Conservation (phyloP, 768 basidiomycete species). For the Leccinum aurantiacum region DNA sequence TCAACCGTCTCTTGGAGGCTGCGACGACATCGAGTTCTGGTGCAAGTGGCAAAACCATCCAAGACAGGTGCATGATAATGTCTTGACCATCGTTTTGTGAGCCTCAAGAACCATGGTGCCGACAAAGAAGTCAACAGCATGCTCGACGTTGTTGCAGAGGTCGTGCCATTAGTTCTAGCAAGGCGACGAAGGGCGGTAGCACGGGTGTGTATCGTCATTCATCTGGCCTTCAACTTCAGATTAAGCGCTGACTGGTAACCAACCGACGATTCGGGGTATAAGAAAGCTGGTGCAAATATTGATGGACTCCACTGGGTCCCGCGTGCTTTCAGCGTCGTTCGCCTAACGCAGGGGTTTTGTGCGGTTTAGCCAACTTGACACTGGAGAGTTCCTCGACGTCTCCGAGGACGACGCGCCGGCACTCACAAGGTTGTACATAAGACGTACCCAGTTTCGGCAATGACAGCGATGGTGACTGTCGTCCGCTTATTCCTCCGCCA, state of each 20-base stretch:
- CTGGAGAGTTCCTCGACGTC: conserved; percentile 63
- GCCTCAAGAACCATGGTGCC: conserved; percentile 30
- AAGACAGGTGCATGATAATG: not conserved
- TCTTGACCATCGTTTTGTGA: conserved; percentile 12
- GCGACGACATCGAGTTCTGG: conserved; percentile 52
- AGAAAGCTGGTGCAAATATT: conserved; percentile 27
- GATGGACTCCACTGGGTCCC: conserved; percentile 33
- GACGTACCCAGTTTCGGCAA: conserved; percentile 55
- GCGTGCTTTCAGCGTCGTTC: not conserved
- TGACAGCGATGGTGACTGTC: conserved; percentile 47
- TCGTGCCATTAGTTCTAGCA: conserved; percentile 44
- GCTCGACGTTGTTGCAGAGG: conserved; percentile 43
- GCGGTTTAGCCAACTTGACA: conserved; percentile 37
- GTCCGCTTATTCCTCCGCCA: conserved; percentile 58
- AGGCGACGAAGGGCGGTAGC: conserved; percentile 40
- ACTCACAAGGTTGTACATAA: conserved; percentile 54
- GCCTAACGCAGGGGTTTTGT: no score
- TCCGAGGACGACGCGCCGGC: conserved; percentile 67
- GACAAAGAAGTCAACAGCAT: conserved; percentile 33
- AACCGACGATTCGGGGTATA: conserved; percentile 42
- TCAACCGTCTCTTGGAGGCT: conserved; percentile 45
- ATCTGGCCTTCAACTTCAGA: no score
- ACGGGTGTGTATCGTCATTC: conserved; percentile 28
- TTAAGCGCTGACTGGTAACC: not conserved
- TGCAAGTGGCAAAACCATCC: conserved; percentile 36